Evolutionary conservation across 352 stramenopile genomes (phyloP).

Genomic region (Thraustochytrium sp.): DNA sequence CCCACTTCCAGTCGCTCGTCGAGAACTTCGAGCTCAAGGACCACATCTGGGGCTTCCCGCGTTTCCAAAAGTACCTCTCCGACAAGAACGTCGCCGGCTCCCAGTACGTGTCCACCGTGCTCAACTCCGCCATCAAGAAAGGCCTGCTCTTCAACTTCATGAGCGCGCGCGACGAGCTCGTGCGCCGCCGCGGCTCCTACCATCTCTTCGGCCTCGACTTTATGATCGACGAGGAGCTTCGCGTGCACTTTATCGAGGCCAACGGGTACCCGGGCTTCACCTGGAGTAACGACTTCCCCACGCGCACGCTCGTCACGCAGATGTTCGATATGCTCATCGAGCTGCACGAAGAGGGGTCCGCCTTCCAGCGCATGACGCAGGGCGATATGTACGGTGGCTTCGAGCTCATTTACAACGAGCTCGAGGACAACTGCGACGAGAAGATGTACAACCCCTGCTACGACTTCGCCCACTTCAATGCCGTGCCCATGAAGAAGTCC

Average conservation of each 20-base stretch:
- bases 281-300: conserved; percentile 65
- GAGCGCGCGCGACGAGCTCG: conserved; percentile 41
- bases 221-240: conserved; percentile 79
- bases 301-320: conserved; percentile 31
- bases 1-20: conserved; percentile 42
- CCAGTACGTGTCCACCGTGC: conserved; percentile 42
- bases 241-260: conserved; percentile 78
- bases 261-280: conserved; percentile 85
- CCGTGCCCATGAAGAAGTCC: conserved; percentile 36
- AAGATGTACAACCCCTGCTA: conserved; percentile 44
- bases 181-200: conserved; percentile 28
- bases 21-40: conserved; percentile 45
- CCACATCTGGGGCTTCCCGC: conserved; percentile 43
- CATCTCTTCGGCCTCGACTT: conserved; percentile 87
- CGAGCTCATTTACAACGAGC: conserved; percentile 45
- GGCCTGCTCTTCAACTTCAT: conserved; percentile 44
- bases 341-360: conserved; percentile 24
- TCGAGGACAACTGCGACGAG: conserved; percentile 40
- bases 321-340: conserved; percentile 47
- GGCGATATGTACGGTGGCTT: conserved; percentile 45
- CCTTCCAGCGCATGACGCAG: conserved; percentile 42
- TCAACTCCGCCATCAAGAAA: conserved; percentile 45
- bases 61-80: conserved; percentile 44
- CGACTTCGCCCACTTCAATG: conserved; percentile 43
- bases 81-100: conserved; percentile 43